Percentiles rank a stretch among this genome's conserved stretches.
Conservation (phyloP, 2,329 filamentous ascomycete species). For the Leptosphaerulina australis region DNA sequence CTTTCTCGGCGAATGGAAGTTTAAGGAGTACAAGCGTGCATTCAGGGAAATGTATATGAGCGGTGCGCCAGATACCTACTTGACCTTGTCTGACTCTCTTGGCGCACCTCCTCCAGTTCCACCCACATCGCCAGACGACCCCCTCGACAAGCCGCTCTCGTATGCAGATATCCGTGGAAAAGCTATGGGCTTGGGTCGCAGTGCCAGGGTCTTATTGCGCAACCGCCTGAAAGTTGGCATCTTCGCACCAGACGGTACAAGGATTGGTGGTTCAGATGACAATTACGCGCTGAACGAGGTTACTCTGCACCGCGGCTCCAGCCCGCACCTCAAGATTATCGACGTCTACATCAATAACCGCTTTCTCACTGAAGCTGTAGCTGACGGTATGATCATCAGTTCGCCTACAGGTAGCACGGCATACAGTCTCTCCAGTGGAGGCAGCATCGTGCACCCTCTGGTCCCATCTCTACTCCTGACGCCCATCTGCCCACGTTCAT, state of each 20-base stretch:
- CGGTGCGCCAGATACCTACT: conserved; percentile 61
- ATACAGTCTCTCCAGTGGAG: conserved; percentile 91
- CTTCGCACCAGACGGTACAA: conserved; percentile 70
- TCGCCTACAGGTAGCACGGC: conserved; percentile 95
- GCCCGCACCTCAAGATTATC: conserved; percentile 89
- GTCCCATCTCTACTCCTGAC: conserved; percentile 89
- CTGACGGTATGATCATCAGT: conserved; percentile 91
- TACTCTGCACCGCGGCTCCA: conserved; percentile 86
- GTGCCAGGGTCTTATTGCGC: conserved; percentile 81
- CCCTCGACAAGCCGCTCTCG: conserved; percentile 31
- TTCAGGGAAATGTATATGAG: conserved; percentile 94
- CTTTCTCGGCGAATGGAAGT: conserved; percentile 96
- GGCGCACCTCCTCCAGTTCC: conserved; percentile 70
- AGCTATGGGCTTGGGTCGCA: conserved; percentile 75
- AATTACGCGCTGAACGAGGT: conserved; percentile 91
- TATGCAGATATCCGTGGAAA: conserved; percentile 82
- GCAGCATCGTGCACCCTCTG: conserved; percentile 91
- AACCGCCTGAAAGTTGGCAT: conserved; percentile 87
- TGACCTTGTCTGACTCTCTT: conserved; percentile 68
- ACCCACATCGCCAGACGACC: conserved; percentile 68
- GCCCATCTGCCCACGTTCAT: conserved; percentile 88
- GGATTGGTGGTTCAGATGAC: conserved; percentile 44
- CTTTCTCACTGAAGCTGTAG: conserved; percentile 90
- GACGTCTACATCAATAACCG: conserved; percentile 88
- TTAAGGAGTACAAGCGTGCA: conserved; percentile 87